These are phyloP conservation scores for Coemansia sp. DNA, from an alignment of 192 early-diverging fungal genomes.

Conservation along the genomic window DNA sequence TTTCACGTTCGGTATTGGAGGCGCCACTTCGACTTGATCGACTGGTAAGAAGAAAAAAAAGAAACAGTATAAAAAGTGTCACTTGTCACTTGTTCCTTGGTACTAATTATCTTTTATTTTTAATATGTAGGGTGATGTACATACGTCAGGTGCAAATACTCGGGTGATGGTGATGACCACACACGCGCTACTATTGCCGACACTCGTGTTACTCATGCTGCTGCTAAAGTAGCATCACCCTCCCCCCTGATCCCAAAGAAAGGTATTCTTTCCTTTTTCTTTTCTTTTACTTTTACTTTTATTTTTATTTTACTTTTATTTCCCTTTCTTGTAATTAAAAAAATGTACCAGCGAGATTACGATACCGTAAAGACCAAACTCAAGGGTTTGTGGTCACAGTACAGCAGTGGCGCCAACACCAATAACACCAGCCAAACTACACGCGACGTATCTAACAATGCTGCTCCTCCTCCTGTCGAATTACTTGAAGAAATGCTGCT, in stretches of 20 bases:
- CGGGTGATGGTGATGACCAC: background rate
- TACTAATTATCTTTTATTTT: background rate
- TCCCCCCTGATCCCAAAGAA: background rate
- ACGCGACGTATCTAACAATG: background rate
- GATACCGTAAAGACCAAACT: slow-evolving; percentile 42
- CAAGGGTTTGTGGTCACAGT: slow-evolving; percentile 42
- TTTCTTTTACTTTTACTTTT: background rate
- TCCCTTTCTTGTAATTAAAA: background rate
- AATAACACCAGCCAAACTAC: background rate
- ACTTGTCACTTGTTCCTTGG: background rate
- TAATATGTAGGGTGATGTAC: slow-evolving; percentile 13
- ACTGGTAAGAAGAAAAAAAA: slow-evolving; percentile 14
- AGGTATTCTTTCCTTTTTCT: background rate
- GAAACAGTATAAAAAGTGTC: background rate
- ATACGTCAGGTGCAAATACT: slow-evolving; percentile 5
- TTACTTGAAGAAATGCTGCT: slow-evolving; percentile 44
- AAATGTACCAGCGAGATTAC: slow-evolving; percentile 38
- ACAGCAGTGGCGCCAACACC: slow-evolving; percentile 11
- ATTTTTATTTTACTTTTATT: slow-evolving; percentile 5
- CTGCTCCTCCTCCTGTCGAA: background rate
- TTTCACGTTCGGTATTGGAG: slow-evolving; percentile 25
- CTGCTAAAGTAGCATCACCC: background rate
- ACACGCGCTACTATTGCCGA: background rate
- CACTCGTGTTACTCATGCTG: background rate
- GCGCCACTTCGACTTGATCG: slow-evolving; percentile 32